Conservation (phyloP, 2,329 filamentous ascomycete genomes). For the Trichoderma harzianum region DNA sequence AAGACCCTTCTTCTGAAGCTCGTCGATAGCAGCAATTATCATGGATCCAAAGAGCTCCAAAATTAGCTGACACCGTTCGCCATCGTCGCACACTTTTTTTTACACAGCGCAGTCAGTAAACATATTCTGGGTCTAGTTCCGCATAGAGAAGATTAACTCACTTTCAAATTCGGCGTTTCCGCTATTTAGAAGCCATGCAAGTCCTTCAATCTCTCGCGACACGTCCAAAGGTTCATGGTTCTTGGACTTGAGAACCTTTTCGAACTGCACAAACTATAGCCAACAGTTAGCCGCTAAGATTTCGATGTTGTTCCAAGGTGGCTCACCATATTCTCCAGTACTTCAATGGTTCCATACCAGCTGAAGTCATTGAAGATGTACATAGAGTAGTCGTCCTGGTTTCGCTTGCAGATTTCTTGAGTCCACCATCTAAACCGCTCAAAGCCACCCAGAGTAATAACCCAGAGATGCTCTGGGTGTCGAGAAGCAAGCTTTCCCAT, state of each 20-base stretch:
- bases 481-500: constrained; percentile 21
- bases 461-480: constrained; percentile 21
- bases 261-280: constrained; percentile 34
- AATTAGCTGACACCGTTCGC: background rate
- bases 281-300: background rate
- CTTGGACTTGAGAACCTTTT: constrained; percentile 17
- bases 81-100: constrained; percentile 16
- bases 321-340: constrained; percentile 37
- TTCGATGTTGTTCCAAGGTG: background rate
- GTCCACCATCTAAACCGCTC: constrained; percentile 24
- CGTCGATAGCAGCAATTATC: constrained; percentile 17
- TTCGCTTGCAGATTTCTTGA: constrained; percentile 22
- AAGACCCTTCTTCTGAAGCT: constrained; percentile 18
- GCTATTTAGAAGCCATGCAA: constrained; percentile 20
- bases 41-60: constrained; percentile 22
- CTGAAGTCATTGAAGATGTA: constrained; percentile 42
- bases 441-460: constrained; percentile 20
- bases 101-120: background rate
- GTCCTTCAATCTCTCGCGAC: constrained; percentile 26
- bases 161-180: constrained; percentile 10
- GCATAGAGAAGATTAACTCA: constrained; percentile 2
- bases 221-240: constrained; percentile 19
- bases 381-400: constrained; percentile 41
- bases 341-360: constrained; percentile 40
- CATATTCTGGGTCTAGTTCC: background rate